Percentiles rank a stretch among this genome's conserved stretches.
phyloP scores from a whole-genome alignment of 2,329 filamentous ascomycete species.

The Colletotrichum australisinense region DNA sequence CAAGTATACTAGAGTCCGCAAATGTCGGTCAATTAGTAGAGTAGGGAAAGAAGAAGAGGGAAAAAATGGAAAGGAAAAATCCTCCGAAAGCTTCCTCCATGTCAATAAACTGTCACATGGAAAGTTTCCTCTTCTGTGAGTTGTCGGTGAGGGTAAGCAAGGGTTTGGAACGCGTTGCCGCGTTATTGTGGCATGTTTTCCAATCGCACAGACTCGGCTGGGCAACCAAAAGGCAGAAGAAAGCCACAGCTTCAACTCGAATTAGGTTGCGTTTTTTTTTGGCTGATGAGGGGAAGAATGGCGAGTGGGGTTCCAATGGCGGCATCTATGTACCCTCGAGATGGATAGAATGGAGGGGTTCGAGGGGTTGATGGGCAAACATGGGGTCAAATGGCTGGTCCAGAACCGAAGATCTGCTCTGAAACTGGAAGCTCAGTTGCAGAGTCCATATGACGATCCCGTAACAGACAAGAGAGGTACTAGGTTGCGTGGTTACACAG shows the following conservation, averaged over 20 bases:
- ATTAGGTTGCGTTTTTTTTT: constrained; percentile 14
- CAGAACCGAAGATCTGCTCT: constrained; percentile 17
- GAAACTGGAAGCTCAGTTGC: constrained; percentile 4
- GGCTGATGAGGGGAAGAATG: background rate
- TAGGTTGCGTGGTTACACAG: background rate
- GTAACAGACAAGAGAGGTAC: background rate
- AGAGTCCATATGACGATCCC: background rate
- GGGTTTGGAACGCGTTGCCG: constrained; percentile 28
- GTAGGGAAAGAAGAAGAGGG: background rate
- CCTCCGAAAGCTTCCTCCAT: background rate
- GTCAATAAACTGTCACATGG: constrained; percentile 14
- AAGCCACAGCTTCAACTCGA: constrained; percentile 29
- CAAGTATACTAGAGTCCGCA: background rate
- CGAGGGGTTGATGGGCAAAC: constrained; percentile 2
- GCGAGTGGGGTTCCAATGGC: constrained; percentile 19
- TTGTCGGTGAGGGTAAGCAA: constrained; percentile 30
- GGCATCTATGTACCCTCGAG: background rate
- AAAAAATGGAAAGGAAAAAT: background rate
- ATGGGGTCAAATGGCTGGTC: constrained; percentile 13
- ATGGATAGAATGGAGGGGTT: constrained; percentile 15
- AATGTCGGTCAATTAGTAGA: background rate
- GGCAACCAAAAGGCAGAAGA: background rate
- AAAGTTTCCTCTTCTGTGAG: constrained; percentile 24
- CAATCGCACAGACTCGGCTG: constrained; percentile 28
- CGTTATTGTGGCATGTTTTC: constrained; percentile 27